Evolutionary conservation across 2,329 filamentous ascomycete species (phyloP), one percentile per base, ranked within the genome.

Genomic region (Penicillium hesseltinei): DNA sequence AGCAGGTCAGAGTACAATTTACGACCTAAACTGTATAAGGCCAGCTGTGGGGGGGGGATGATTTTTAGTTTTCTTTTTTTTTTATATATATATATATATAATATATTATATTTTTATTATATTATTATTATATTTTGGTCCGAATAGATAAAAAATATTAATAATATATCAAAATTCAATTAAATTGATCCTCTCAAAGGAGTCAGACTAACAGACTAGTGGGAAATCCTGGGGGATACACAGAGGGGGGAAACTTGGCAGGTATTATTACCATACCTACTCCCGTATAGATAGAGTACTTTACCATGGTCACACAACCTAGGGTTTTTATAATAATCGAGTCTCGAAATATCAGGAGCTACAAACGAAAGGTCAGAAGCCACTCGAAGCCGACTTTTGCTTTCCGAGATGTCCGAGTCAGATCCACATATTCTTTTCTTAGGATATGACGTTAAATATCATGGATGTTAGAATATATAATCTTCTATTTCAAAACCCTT

Each of bases 221-320:
- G 65, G 65, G 62, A 60, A 67, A 65, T 66, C 65, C 62, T 66
- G 61, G 64, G 65, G 65, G 65, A 65, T 62, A 62, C 59, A 62
- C 61, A 62, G 59, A 50, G 56, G 55, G 58, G 52, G 31, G 31
- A 19, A 56, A 60, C 55, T 62, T 58, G 57, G 54, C 54, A 53
- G 21, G 42, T 49, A 36, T 45, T 52, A 51, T 44, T 44, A 44
- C 42, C 23, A 33, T 33, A 33, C 31, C 10, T 11, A 13, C 19
- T 21, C 19, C 19, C 19, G 19, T 21, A 21, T 21, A 7, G n/a
- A 27, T 4, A 33, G 17, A 17, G 29, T 47, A 17, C 29, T 46
- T 52, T 51, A 48, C 47, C 45, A 31, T 31, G 47, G 60, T 64
- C 50, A 58, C 62, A 64, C 62, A 50, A 51, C 54, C 58, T 45